Percentiles rank a stretch among this genome's conserved stretches.
These are phyloP conservation scores for Mollisiaceae sp. DNA, from an alignment of 2,329 filamentous ascomycete genomes.

Conservation along the genomic window DNA sequence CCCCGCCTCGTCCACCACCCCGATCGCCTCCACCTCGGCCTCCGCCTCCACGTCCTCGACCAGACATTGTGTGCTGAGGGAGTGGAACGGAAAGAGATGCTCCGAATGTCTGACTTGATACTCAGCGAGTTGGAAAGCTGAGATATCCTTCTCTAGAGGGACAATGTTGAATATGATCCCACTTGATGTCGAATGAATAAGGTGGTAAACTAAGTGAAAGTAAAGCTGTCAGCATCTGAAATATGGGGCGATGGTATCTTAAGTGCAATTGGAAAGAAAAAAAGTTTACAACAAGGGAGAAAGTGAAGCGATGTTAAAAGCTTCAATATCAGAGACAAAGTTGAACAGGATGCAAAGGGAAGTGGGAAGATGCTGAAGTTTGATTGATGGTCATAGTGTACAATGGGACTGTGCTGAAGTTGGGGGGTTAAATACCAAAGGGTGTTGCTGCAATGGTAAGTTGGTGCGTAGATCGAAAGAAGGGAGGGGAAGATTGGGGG, in stretches of 20 bases:
- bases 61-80: conserved; percentile 12
- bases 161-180: background rate
- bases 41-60: conserved; percentile 17
- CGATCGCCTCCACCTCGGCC: conserved; percentile 21
- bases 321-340: background rate
- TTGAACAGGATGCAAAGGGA: background rate
- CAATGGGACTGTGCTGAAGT: background rate
- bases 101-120: background rate
- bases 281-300: background rate
- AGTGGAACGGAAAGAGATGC: background rate
- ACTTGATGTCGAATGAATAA: background rate
- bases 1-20: conserved; percentile 31
- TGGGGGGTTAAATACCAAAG: background rate
- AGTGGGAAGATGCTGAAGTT: background rate
- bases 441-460: background rate
- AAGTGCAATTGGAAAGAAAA: background rate
- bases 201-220: background rate
- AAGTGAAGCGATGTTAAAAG: background rate
- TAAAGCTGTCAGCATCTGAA: background rate
- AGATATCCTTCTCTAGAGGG: background rate
- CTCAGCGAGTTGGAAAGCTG: background rate
- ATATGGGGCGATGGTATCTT: background rate
- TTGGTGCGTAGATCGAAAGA: conserved; percentile 3
- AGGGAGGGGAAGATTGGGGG: background rate
- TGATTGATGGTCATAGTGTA: background rate